Evolutionary conservation across 108 stramenopile genomes (phyloP).

Genomic region (Epithemia pelagica): DNA sequence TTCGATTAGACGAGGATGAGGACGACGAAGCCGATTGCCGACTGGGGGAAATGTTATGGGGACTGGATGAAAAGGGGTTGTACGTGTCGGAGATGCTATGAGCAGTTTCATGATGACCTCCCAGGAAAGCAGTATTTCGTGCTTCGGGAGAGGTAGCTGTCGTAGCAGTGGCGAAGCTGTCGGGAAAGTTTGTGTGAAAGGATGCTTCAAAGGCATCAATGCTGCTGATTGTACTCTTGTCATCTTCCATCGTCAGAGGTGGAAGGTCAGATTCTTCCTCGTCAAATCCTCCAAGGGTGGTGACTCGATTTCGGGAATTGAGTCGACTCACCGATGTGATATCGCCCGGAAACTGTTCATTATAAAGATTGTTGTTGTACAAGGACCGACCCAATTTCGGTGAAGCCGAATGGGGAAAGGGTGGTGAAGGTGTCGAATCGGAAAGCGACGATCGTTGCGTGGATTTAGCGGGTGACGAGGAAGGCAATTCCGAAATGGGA

Average conservation of each 20-base stretch:
- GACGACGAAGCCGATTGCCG: neutral
- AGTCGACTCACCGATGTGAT: conserved; percentile 1
- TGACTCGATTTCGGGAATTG: neutral
- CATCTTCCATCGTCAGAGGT: neutral
- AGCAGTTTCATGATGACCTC: neutral
- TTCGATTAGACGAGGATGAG: neutral
- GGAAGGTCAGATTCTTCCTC: neutral
- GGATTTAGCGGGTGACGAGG: neutral
- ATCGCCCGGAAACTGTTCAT: conserved; percentile 38
- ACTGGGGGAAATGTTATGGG: conserved; percentile 8
- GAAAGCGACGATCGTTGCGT: neutral
- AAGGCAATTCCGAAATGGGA: neutral
- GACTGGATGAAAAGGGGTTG: conserved; percentile 53
- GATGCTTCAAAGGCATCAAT: conserved; percentile 80
- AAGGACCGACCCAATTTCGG: neutral
- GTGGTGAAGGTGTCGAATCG: neutral
- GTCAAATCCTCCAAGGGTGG: neutral
- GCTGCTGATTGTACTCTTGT: conserved; percentile 39
- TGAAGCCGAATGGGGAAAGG: conserved; percentile 6
- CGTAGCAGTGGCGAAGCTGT: conserved; percentile 22
- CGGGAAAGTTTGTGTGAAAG: conserved; percentile 60
- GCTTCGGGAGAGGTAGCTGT: neutral
- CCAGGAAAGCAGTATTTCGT: conserved; percentile 5
- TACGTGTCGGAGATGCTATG: conserved; percentile 27
- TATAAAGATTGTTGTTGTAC: conserved; percentile 16